phyloP scores from a whole-genome alignment of 306 rosid genomes.

The Echinosophora koreensis region DNA sequence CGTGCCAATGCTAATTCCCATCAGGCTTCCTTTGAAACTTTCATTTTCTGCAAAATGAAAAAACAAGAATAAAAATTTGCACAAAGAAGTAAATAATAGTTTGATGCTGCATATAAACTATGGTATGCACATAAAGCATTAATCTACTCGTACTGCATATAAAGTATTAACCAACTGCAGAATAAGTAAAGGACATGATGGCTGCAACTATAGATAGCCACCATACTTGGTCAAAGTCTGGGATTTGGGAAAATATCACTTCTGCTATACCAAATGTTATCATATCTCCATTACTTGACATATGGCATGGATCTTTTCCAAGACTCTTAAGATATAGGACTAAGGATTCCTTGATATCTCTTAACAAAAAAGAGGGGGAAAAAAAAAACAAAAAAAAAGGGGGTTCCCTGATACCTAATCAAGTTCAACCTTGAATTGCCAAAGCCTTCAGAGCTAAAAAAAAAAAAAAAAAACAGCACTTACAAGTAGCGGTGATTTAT shows the following conservation, averaged over 20 bases:
- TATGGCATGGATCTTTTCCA: too few species aligned
- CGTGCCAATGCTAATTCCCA: constrained; percentile 74
- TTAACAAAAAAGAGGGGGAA: too few species aligned
- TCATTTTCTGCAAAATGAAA: constrained; percentile 57
- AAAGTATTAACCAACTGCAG: too few species aligned
- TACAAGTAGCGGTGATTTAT: constrained; percentile 18
- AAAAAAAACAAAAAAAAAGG: too few species aligned
- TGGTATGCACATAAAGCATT: background rate
- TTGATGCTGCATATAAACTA: background rate
- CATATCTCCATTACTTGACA: constrained; percentile 84
- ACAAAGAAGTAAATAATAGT: background rate
- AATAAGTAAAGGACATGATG: constrained; percentile 77
- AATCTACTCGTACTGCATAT: constrained; percentile 56
- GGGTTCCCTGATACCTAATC: constrained; percentile 5
- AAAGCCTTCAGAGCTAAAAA: constrained; percentile 1
- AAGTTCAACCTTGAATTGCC: constrained; percentile 12
- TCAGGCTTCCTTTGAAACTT: constrained; percentile 65
- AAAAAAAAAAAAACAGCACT: too few species aligned
- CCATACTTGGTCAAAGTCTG: constrained; percentile 76
- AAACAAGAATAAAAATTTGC: constrained; percentile 1
- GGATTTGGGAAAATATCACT: constrained; percentile 75
- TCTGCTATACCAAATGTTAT: constrained; percentile 74
- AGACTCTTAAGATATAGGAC: too few species aligned
- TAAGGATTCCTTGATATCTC: too few species aligned
- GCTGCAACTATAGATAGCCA: constrained; percentile 88